Percentiles rank a stretch among this genome's conserved stretches.
Evolutionary conservation across 768 basidiomycete species (phyloP).

Genomic region (Cyclocybe cylindracea): DNA sequence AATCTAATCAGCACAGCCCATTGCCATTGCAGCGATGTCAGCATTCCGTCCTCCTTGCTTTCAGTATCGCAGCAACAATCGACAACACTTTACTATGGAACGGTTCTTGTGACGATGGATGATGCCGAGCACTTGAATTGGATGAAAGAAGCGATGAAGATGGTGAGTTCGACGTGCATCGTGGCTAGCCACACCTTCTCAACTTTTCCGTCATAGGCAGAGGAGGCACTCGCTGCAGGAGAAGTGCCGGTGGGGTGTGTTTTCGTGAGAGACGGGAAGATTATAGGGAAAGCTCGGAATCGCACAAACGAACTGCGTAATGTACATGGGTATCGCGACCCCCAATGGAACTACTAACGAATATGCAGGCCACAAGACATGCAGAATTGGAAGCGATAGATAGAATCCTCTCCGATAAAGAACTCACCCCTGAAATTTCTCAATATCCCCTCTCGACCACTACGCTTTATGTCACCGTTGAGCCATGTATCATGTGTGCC

Average conservation of each 20-base stretch:
- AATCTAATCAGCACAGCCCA: too few relatives aligned
- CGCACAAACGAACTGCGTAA: constrained; percentile 93
- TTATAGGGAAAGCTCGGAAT: constrained; percentile 89
- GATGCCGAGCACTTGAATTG: constrained; percentile 47
- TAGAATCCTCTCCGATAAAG: constrained; percentile 66
- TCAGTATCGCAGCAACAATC: not conserved
- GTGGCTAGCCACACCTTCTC: not conserved
- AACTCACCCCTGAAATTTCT: constrained; percentile 51
- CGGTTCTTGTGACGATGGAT: constrained; percentile 3
- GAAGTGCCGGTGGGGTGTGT: constrained; percentile 98
- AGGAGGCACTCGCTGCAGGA: constrained; percentile 78
- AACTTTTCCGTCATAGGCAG: constrained; percentile 44
- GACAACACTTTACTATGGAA: not conserved
- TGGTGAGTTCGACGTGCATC: constrained; percentile 50
- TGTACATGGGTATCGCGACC: constrained; percentile 41
- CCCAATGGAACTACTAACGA: too few relatives aligned
- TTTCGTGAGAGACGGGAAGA: constrained; percentile 75
- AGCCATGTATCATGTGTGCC: constrained; percentile 99
- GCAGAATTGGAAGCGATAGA: constrained; percentile 98
- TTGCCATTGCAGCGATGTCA: not conserved
- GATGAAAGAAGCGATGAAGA: constrained; percentile 83
- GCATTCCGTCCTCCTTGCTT: not conserved
- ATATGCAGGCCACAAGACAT: constrained; percentile 84
- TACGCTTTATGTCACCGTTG: constrained; percentile 95
- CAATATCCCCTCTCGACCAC: constrained; percentile 73